These are phyloP conservation scores for Carex scoparia DNA, from an alignment of 176 grass and related monocot species.

Conservation along the genomic window DNA sequence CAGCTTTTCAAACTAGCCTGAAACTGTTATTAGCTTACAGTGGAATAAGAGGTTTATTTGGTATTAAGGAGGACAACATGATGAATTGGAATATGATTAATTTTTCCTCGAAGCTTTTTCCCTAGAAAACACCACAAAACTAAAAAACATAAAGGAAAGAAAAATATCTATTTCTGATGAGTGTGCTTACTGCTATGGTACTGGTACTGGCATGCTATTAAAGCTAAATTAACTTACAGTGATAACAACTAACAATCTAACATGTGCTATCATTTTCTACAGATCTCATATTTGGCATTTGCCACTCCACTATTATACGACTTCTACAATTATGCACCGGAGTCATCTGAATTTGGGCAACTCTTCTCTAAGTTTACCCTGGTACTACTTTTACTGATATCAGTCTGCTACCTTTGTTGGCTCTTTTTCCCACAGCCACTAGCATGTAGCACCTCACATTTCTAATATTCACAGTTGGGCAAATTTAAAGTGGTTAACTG, in stretches of 20 bases:
- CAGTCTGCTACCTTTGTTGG: neutral
- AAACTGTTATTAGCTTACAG: neutral
- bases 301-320: slow-evolving; percentile 33
- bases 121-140: neutral
- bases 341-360: slow-evolving; percentile 25
- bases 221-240: neutral
- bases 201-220: neutral
- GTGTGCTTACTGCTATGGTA: neutral
- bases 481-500: neutral
- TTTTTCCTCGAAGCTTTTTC: neutral
- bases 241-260: neutral
- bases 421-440: neutral
- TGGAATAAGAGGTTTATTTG: neutral
- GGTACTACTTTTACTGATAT: slow-evolving; percentile 16
- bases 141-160: neutral
- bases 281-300: slow-evolving; percentile 34
- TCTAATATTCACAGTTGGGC: neutral
- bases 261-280: neutral
- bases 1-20: neutral
- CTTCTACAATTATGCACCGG: slow-evolving; percentile 37
- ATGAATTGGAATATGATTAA: neutral
- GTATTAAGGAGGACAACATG: neutral
- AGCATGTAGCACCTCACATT: neutral
- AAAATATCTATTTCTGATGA: neutral
- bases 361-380: slow-evolving; percentile 25